Base-by-base conservation (phyloP, 108 stramenopile genomes). In the Fragilaria radians region DNA sequence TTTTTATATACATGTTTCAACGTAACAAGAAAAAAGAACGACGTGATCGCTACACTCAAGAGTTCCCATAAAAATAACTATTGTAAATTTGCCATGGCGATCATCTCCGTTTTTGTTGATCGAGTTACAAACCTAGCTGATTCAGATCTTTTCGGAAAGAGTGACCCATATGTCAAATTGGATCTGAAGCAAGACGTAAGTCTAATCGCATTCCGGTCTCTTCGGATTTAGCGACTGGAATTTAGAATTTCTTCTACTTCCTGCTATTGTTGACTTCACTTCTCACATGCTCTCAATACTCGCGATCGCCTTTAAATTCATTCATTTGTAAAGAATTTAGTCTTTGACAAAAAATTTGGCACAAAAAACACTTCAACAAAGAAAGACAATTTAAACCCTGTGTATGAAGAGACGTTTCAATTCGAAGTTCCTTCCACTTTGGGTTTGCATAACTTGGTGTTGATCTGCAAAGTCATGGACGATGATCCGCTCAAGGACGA, bases 381-480 rank as follows among this genome's bases (percentile, higher is more conserved):
- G 62, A 29, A 4, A 28, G 51, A 54, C 25, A 52, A 63, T 22
- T 52, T 31, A 24, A 63, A 63, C 30, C 62, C 62, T 17, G 52
- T 63, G 27, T 63, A 63, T 31, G 4, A 1, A 1, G 62, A 63
- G 28, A 52, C 50, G 9, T 63, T 63, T 52, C 21, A 1, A 3
- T 63, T 63, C 28, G 25, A 54, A 4, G 53, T 63, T 25, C 62
- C 62, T 19, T 48, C 29, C 51, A 42, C 36, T 14, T 11, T 42
- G 36, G 36, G 36, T 14, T 17, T 60, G 2, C 3, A 60, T 2
- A 57, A 57, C 30, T 33, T 57, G 55, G 55, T 31, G 33, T 45
- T 69, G 27, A 69, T 28, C 0, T 23, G 52, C 2, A 69, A 62
- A 54, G 54, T 69, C 14, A 63, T 63, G 62, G 68, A 69, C 27